Base-by-base conservation (phyloP, 495 filamentous ascomycete species). In the Bombardia bombarda region DNA sequence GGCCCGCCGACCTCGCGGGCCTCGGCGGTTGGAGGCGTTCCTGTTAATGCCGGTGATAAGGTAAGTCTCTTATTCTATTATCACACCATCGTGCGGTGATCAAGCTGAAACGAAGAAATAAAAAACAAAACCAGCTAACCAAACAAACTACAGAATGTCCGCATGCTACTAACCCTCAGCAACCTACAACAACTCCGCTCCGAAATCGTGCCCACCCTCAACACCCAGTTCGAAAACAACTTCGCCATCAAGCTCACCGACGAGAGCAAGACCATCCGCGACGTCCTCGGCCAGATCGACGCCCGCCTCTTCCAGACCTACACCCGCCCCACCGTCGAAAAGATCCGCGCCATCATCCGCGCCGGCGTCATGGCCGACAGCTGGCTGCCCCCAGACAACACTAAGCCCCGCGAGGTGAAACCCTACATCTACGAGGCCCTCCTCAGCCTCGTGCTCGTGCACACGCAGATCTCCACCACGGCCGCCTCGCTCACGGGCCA, bases 171-270 rank as follows among this genome's bases (percentile, higher is more conserved):
- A 9, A 98, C 93, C 9, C 77, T 98, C 16, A 86, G 81, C 43
- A 97, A 97, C 61, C 78, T 98, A 37, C 79, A 87, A 56, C 70
- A 78, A 24, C 76, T 98, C 9, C 80, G 85, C 42, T 65, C 78
- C 18, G 80, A 89, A 38, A 70, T 85, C 21, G 82, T 96, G 2
- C 89, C 88, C 1, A 80, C 83, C 40, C 74, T 98, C 32, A 83
- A 92, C 52, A 70, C 80, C 31, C 82, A 87, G 48, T 97, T 96
- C 57, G 92, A 97, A 61, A 83, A 81, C 18, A 72, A 80, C 40
- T 97, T 98, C 65, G 86, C 84, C 1, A 82, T 93, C 46, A 90
- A 87, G 46, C 75, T 97, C 39, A 90, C 89, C 3, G 88, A 95
- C 46, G 93, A 98, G 60, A 75, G 77, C 30, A 90, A 90, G 60